These are phyloP conservation scores for Ogataea philodendri DNA, from an alignment of 805 yeast genomes.

Conservation along the genomic window DNA sequence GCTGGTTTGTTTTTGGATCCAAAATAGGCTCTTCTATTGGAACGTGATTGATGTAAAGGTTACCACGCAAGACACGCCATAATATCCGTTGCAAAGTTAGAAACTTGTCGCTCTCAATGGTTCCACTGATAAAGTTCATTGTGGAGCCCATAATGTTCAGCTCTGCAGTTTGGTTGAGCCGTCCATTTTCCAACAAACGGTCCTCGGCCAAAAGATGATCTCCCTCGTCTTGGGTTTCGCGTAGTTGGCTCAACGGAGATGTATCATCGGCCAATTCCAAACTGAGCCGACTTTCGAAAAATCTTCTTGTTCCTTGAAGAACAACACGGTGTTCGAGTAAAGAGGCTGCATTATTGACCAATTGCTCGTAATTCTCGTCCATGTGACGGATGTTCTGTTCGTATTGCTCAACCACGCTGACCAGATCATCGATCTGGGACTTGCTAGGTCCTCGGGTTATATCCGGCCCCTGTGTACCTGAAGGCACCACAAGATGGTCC, in stretches of 20 bases:
- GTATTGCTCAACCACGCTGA: constrained; percentile 54
- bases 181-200: constrained; percentile 23
- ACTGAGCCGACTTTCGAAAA: constrained; percentile 34
- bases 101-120: constrained; percentile 68
- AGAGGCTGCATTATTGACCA: constrained; percentile 54
- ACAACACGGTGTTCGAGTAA: constrained; percentile 72
- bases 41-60: constrained; percentile 72
- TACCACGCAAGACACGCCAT: constrained; percentile 94
- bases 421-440: constrained; percentile 70
- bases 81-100: constrained; percentile 74
- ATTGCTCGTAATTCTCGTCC: constrained; percentile 62
- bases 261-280: constrained; percentile 30
- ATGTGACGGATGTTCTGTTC: constrained; percentile 73
- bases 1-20: constrained; percentile 54
- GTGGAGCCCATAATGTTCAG: constrained; percentile 35
- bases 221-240: constrained; percentile 28
- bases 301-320: constrained; percentile 34
- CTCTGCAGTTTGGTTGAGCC: constrained; percentile 30
- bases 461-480: constrained; percentile 16
- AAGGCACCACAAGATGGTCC: constrained; percentile 26
- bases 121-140: constrained; percentile 68
- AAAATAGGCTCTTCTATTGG: constrained; percentile 67
- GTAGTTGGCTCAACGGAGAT: constrained; percentile 27
- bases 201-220: constrained; percentile 28
- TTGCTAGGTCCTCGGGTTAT: constrained; percentile 33